Conservation (phyloP, 257 asterid species). For the Nicotiana otophora region DNA sequence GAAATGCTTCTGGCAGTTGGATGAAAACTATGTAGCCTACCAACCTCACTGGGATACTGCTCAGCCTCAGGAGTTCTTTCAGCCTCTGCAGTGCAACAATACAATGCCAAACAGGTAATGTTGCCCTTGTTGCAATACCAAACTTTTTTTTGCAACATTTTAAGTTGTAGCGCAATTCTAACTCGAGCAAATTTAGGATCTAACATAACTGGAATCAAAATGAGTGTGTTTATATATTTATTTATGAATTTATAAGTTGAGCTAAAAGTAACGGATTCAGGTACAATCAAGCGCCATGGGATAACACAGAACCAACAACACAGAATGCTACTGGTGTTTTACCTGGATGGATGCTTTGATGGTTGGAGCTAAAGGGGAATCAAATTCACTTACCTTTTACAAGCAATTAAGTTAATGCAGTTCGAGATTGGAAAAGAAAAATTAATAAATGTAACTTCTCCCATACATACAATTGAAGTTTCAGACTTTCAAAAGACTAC, state of each 20-base stretch:
- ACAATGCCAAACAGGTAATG: background rate
- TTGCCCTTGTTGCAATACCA: no score
- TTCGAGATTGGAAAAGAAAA: background rate
- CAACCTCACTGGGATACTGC: background rate
- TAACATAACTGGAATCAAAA: no score
- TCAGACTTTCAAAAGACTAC: background rate
- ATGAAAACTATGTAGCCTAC: background rate
- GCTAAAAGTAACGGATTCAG: background rate
- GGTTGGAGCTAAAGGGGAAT: background rate
- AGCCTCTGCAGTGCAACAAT: background rate
- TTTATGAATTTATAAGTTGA: no score
- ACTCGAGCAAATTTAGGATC: no score
- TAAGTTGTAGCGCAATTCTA: no score
- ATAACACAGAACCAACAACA: background rate
- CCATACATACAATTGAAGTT: background rate
- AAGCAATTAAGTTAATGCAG: background rate
- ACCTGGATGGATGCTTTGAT: slow-evolving; percentile 2
- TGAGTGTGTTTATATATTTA: no score
- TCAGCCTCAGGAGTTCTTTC: background rate
- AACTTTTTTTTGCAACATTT: no score
- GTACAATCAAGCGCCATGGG: background rate
- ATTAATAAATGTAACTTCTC: background rate
- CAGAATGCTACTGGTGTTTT: slow-evolving; percentile 2
- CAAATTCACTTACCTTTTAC: background rate
- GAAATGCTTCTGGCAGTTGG: background rate